These are phyloP conservation scores for Leptodermis oblonga DNA, from an alignment of 257 asterid genomes.

Conservation along the genomic window DNA sequence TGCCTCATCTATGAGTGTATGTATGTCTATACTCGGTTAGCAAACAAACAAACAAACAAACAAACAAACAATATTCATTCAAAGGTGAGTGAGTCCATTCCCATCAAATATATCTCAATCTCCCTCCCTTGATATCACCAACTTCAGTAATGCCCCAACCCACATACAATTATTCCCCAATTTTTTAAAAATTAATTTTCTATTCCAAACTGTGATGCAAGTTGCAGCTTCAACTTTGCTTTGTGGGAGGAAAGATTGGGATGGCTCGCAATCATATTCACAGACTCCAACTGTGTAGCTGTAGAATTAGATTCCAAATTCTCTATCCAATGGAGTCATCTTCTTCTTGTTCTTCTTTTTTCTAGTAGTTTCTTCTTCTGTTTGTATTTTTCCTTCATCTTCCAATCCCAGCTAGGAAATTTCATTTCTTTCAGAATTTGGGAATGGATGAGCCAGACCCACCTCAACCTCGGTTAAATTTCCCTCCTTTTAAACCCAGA, in stretches of 20 bases:
- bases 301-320: slow-evolving; percentile 24
- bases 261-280: slow-evolving; percentile 1
- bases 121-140: background rate
- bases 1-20: too few species aligned
- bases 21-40: too few species aligned
- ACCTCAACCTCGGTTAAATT: slow-evolving; percentile 17
- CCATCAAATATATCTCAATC: background rate
- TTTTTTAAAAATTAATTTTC: background rate
- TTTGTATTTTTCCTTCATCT: background rate
- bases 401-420: slow-evolving; percentile 1
- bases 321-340: slow-evolving; percentile 19
- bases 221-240: slow-evolving; percentile 17
- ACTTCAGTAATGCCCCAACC: background rate
- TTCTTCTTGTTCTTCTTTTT: background rate
- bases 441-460: slow-evolving; percentile 54
- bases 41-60: too few species aligned
- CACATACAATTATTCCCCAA: background rate
- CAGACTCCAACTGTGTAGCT: background rate
- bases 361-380: background rate
- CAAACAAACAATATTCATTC: slow-evolving; percentile 1
- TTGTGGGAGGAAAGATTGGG: slow-evolving; percentile 2
- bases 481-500: slow-evolving; percentile 12
- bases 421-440: background rate
- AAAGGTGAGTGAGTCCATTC: background rate
- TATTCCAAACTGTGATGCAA: slow-evolving; percentile 5